A percentile compares a stretch with the other conserved stretches of the same genome.
Evolutionary conservation across 148 eudicot genomes (phyloP).

Genomic region (Chenopodium berlandieri): DNA sequence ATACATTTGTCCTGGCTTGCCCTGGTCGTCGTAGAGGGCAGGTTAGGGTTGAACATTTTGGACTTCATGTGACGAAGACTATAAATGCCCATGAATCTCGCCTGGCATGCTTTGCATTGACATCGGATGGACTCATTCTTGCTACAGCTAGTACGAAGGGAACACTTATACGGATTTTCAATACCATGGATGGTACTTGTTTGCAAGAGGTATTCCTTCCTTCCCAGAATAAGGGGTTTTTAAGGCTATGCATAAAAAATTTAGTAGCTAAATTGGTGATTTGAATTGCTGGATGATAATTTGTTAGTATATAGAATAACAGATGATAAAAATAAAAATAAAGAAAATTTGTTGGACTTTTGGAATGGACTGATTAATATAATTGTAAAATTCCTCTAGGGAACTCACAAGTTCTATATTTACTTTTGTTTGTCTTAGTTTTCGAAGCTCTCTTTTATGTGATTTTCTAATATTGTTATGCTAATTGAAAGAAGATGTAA

Average conservation of each 20-base stretch:
- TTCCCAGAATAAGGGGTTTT: neutral
- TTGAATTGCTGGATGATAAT: neutral
- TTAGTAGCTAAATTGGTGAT: neutral
- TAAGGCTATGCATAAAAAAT: neutral
- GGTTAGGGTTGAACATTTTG: slow-evolving; percentile 92
- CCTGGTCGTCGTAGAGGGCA: slow-evolving; percentile 89
- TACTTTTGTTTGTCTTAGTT: neutral
- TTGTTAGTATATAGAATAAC: too few species aligned
- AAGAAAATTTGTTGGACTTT: neutral
- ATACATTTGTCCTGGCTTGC: slow-evolving; percentile 84
- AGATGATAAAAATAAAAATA: neutral
- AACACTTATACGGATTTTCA: slow-evolving; percentile 80
- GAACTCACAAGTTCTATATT: neutral
- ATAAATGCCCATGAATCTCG: slow-evolving; percentile 90
- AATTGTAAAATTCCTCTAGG: neutral
- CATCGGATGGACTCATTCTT: slow-evolving; percentile 94
- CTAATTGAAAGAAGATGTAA: neutral
- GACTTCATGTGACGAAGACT: slow-evolving; percentile 71
- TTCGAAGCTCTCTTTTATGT: neutral
- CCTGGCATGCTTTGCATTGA: slow-evolving; percentile 76
- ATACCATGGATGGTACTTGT: slow-evolving; percentile 92
- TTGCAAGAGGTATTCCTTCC: slow-evolving; percentile 83
- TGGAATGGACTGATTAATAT: neutral
- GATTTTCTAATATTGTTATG: neutral
- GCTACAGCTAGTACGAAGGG: slow-evolving; percentile 96